Percentiles rank a stretch among this genome's conserved stretches.
phyloP scores from a whole-genome alignment of 352 stramenopile species.

The Pythium biforme region DNA sequence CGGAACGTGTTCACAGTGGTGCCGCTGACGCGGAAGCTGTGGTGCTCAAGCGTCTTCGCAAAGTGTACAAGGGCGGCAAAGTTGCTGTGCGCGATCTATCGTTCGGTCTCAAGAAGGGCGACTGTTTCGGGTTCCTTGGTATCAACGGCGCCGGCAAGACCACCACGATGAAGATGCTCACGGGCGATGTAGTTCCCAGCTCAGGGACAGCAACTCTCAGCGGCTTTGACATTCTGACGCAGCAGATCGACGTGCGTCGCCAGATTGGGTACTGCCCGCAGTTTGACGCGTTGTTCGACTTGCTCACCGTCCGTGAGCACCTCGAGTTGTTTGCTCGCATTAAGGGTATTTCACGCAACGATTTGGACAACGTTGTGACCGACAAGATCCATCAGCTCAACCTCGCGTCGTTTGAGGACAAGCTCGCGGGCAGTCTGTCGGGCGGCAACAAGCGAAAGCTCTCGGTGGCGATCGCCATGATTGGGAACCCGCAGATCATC shows the following conservation, averaged over 20 bases:
- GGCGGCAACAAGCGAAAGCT: constrained; percentile 94
- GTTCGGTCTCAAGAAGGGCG: constrained; percentile 81
- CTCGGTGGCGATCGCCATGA: constrained; percentile 91
- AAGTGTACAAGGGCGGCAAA: constrained; percentile 88
- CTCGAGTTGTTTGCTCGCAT: constrained; percentile 78
- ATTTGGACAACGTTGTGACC: constrained; percentile 51
- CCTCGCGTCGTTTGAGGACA: constrained; percentile 65
- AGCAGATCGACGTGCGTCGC: constrained; percentile 69
- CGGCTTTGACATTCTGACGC: constrained; percentile 72
- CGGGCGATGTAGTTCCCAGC: constrained; percentile 72
- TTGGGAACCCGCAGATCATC: constrained; percentile 88
- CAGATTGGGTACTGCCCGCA: constrained; percentile 93
- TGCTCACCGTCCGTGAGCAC: constrained; percentile 74
- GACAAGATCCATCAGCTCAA: constrained; percentile 76
- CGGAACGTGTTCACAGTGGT: constrained; percentile 14
- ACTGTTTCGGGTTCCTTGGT: constrained; percentile 94
- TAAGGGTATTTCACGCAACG: constrained; percentile 48
- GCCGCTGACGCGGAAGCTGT: constrained; percentile 41
- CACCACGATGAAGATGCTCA: constrained; percentile 96
- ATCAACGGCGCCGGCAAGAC: constrained; percentile 96
- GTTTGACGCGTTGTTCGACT: constrained; percentile 84
- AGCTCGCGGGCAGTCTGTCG: constrained; percentile 61
- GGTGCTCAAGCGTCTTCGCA: constrained; percentile 66
- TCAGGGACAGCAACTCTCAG: constrained; percentile 49
- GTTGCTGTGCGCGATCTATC: constrained; percentile 70